These are phyloP conservation scores for Excoecaria agallocha DNA, from an alignment of 345 rosid species.

Conservation along the genomic window DNA sequence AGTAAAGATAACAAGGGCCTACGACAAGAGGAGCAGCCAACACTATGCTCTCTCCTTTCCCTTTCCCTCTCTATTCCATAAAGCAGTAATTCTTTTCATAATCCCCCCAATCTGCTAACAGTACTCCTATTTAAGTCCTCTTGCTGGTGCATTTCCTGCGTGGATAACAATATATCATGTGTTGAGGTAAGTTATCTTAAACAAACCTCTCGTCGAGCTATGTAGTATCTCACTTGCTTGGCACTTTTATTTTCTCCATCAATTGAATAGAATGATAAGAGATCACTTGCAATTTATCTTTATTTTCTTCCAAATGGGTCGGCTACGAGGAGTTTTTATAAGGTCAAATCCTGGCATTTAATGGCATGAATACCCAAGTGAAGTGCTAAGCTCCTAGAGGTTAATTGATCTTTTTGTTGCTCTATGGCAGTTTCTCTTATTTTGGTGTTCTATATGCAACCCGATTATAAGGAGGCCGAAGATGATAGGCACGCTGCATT, in stretches of 20 bases:
- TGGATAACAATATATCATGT: neutral
- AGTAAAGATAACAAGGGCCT: no score
- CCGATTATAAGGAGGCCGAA: slow-evolving; percentile 50
- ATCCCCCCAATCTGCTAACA: no score
- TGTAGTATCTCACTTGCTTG: neutral
- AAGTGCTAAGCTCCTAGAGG: neutral
- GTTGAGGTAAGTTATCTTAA: neutral
- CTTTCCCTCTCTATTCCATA: no score
- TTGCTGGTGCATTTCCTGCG: neutral
- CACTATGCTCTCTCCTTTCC: no score
- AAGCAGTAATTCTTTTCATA: no score
- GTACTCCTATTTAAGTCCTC: no score
- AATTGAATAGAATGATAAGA: no score
- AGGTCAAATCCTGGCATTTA: no score
- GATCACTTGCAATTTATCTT: neutral
- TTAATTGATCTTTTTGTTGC: neutral
- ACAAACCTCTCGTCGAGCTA: neutral
- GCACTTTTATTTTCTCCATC: neutral
- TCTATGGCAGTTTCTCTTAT: neutral
- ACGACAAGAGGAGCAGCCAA: no score
- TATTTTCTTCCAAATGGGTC: neutral
- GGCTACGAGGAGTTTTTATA: neutral
- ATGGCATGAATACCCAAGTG: neutral
- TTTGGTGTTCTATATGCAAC: slow-evolving; percentile 37
- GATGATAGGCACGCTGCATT: slow-evolving; percentile 55